Percentiles rank a stretch among this genome's conserved stretches.
Conservation (phyloP, 202 grass and related monocot genomes). For the Musa balbisiana region DNA sequence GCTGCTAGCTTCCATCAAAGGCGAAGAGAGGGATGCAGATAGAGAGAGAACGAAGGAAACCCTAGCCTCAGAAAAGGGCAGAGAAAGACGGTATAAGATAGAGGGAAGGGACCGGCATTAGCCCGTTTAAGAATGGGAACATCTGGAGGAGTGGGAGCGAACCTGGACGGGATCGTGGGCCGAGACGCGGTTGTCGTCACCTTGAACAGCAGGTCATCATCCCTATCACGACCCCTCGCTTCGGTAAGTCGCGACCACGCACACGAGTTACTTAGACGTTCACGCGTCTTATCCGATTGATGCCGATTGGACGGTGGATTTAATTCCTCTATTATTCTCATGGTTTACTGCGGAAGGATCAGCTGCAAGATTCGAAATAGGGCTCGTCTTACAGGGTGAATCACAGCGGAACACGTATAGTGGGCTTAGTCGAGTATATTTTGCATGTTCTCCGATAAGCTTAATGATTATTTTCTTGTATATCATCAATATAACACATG, state of each 20-base stretch:
- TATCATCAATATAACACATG: no score
- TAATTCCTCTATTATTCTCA: not conserved
- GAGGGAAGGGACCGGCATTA: not conserved
- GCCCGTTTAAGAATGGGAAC: not conserved
- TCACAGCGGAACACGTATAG: no score
- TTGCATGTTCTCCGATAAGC: no score
- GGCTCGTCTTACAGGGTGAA: no score
- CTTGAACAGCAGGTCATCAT: not conserved
- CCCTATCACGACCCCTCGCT: no score
- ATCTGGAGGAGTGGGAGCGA: not conserved
- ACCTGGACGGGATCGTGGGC: not conserved
- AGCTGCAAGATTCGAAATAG: not conserved
- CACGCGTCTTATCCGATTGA: not conserved
- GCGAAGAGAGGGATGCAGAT: slow-evolving; percentile 5
- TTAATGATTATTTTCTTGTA: no score
- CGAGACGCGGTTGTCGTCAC: not conserved
- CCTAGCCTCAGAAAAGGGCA: not conserved
- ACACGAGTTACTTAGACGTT: not conserved
- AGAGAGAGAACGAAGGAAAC: slow-evolving; percentile 1
- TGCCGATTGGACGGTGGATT: not conserved
- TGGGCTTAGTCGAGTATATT: no score
- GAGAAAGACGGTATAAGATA: not conserved
- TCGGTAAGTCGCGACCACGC: not conserved
- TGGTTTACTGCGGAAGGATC: not conserved
- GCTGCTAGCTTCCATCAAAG: slow-evolving; percentile 29